Evolutionary conservation across 441 rosid genomes (phyloP).

Genomic region (Erodium chrysanthum): DNA sequence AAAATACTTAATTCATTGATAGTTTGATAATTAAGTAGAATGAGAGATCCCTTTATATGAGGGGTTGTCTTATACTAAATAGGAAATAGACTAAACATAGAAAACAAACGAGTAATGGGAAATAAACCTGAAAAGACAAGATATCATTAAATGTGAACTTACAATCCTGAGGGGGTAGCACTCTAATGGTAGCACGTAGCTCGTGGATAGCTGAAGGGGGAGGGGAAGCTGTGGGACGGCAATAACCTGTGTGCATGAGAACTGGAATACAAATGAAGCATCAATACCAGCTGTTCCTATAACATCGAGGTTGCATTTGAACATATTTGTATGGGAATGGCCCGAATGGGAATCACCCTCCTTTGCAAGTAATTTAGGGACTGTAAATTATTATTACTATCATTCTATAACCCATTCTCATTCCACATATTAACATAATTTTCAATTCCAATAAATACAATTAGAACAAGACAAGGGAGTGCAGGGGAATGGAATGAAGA

Average conservation of each 20-base stretch:
- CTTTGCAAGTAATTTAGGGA: not conserved
- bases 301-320: not conserved
- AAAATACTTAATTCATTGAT: too few species aligned
- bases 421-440: not conserved
- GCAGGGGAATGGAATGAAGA: not conserved
- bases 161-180: conserved; percentile 90
- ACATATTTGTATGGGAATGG: not conserved
- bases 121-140: not conserved
- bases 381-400: not conserved
- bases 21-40: too few species aligned
- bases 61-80: too few species aligned
- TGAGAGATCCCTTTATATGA: too few species aligned
- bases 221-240: conserved; percentile 97
- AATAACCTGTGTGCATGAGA: conserved; percentile 99
- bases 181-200: conserved; percentile 72
- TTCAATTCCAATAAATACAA: not conserved
- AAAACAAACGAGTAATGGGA: too few species aligned
- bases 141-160: conserved; percentile 23
- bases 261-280: conserved; percentile 44
- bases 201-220: conserved; percentile 96
- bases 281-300: conserved; percentile 14
- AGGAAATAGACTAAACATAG: too few species aligned
- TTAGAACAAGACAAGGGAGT: not conserved
- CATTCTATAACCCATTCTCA: not conserved
- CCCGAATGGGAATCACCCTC: not conserved